A percentile compares a stretch with the other conserved stretches of the same genome.
phyloP scores from a whole-genome alignment of 164 flowering plant genomes.

The Sextonia rubra region DNA sequence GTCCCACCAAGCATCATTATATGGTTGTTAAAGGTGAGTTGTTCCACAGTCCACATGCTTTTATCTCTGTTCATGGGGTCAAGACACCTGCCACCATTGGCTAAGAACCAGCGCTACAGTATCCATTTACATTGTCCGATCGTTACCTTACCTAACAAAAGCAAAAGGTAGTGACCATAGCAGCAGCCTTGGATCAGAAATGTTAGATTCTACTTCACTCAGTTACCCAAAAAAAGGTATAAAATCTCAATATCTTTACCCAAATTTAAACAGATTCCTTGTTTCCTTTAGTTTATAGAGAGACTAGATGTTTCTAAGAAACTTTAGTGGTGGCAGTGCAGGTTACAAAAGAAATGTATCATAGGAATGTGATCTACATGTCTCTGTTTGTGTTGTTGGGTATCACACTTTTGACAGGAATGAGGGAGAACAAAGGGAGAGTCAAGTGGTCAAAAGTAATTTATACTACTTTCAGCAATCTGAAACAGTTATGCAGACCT shows the following conservation, averaged over 20 bases:
- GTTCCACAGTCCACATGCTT: not conserved
- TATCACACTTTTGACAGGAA: too few species aligned
- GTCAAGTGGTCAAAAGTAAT: too few species aligned
- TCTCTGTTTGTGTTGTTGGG: too few species aligned
- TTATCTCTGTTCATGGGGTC: not conserved
- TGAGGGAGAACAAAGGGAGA: too few species aligned
- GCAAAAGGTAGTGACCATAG: not conserved
- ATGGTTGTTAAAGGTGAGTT: not conserved
- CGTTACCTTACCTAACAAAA: not conserved
- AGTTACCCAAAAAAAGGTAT: too few species aligned
- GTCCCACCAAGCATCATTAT: not conserved
- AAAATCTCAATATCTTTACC: not conserved
- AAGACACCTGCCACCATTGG: not conserved
- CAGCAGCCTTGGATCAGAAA: not conserved
- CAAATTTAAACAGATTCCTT: not conserved
- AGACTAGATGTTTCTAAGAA: not conserved
- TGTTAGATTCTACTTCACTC: not conserved
- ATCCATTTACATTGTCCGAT: not conserved
- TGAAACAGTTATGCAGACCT: too few species aligned
- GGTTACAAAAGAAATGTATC: too few species aligned
- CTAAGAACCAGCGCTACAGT: not conserved
- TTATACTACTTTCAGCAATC: too few species aligned
- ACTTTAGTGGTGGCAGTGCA: too few species aligned
- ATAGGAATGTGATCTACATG: too few species aligned
- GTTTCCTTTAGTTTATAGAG: not conserved